Evolutionary conservation across 2,329 filamentous ascomycete species (phyloP).

Genomic region (Ilyonectria destructans): DNA sequence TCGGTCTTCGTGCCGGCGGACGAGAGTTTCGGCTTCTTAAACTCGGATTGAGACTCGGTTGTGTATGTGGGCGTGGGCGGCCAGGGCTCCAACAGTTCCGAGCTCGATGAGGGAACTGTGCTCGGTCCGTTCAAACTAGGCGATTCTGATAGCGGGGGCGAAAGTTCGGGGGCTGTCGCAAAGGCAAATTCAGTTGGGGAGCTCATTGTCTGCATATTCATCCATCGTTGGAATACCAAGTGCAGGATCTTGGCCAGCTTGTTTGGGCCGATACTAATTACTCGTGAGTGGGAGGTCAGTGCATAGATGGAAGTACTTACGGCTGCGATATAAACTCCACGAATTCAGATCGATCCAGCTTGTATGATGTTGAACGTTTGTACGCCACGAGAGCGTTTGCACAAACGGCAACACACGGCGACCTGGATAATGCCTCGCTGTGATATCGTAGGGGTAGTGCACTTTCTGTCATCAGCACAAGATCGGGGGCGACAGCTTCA

Average conservation of each 20-base stretch:
- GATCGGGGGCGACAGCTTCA: constrained; percentile 43
- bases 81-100: neutral
- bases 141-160: neutral
- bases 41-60: neutral
- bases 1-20: constrained; percentile 10
- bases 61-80: neutral
- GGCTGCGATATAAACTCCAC: constrained; percentile 60
- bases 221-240: constrained; percentile 49
- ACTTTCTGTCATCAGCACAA: constrained; percentile 47
- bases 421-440: constrained; percentile 30
- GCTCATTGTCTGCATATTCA: constrained; percentile 34
- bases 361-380: constrained; percentile 39
- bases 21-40: neutral
- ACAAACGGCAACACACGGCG: constrained; percentile 54
- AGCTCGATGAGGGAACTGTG: neutral
- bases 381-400: constrained; percentile 52
- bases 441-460: constrained; percentile 19
- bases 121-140: neutral
- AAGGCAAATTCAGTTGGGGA: constrained; percentile 3
- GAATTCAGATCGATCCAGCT: constrained; percentile 41
- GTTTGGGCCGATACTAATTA: constrained; percentile 54
- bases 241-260: constrained; percentile 56
- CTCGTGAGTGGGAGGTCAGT: constrained; percentile 12
- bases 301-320: constrained; percentile 42
- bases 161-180: neutral